Evolutionary conservation across 2,329 filamentous ascomycete species (phyloP), one percentile per base, ranked within the genome.

Genomic region (Lecanosticta acicola): DNA sequence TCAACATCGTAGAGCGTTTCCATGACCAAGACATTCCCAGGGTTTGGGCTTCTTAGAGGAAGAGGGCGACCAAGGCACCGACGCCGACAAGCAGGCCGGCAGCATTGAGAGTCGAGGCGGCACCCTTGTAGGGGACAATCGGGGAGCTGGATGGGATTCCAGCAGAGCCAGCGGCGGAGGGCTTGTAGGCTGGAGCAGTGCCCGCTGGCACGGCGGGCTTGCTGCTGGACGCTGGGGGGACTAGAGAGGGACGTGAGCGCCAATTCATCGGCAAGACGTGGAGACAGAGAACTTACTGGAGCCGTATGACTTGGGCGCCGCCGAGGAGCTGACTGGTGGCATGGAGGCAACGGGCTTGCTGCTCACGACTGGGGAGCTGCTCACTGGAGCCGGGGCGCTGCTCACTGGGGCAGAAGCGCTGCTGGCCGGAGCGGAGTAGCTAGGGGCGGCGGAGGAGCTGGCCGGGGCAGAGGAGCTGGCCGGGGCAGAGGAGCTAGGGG

Each of bases 41-140:
- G 41, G 40, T 49, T 26, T 26, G 45, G 43, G n/a, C n/a, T n/a
- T n/a, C 41, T 48, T 58, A 59, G 41, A 59, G 39, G 53, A 59
- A 59, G 55, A 59, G 45, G 50, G 57, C 57, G 20, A 54, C 49
- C 37, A 57, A 45, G 43, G 55, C 56, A 48, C 53, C 57, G 32
- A 53, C 43, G 45, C 50, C 55, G 29, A 51, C 50, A 37, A 59
- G 45, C 32, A 55, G 40, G 26, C 55, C 51, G 26, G 47, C 54
- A 26, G 52, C 55, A 44, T 54, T 53, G 43, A 55, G 37, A 21
- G 43, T 45, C 40, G 33, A 42, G 39, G 50, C 55, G n/a, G 50
- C 47, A 35, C 53, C 51, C 32, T 47, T 52, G 55, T 57, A 57
- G 33, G 46, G 48, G 21, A 45, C 41, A 33, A 42, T 39, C 34